These are phyloP conservation scores for Candida buenavistaensis DNA, from an alignment of 1,139 yeast species.

Conservation along the genomic window DNA sequence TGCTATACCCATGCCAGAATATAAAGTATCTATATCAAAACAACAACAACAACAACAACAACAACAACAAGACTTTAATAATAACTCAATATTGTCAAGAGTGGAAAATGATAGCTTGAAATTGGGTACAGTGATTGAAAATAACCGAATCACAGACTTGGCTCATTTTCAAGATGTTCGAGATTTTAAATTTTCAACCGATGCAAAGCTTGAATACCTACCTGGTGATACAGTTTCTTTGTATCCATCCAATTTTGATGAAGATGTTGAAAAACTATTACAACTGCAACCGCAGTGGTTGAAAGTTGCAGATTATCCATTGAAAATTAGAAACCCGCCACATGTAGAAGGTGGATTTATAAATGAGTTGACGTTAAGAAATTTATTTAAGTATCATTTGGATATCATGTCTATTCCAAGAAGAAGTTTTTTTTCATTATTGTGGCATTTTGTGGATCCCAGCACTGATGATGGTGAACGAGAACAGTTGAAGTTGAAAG, in stretches of 20 bases:
- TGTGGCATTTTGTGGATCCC: conserved; percentile 71
- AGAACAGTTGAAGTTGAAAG: conserved; percentile 73
- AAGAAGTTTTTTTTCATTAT: conserved; percentile 68
- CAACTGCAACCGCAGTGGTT: conserved; percentile 72
- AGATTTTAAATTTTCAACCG: conserved; percentile 48
- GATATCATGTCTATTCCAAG: conserved; percentile 85
- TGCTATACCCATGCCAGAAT: conserved; percentile 20
- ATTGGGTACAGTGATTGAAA: conserved; percentile 47
- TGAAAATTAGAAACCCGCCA: conserved; percentile 26
- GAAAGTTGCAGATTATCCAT: conserved; percentile 60
- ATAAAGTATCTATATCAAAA: conserved; percentile 9
- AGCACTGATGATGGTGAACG: conserved; percentile 45
- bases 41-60: neutral
- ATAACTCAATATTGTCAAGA: conserved; percentile 4
- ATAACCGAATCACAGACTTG: conserved; percentile 59
- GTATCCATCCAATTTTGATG: conserved; percentile 70
- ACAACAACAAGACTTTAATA: neutral
- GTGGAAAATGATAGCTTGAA: conserved; percentile 12
- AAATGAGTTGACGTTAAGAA: conserved; percentile 59
- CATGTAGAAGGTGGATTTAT: conserved; percentile 62
- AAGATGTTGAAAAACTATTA: conserved; percentile 64
- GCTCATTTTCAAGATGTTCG: conserved; percentile 93
- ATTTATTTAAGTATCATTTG: conserved; percentile 73
- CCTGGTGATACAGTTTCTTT: conserved; percentile 85
- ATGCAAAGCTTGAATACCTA: conserved; percentile 33